Base-by-base conservation (phyloP, 2,329 filamentous ascomycete genomes). In the Amauroascus niger region DNA sequence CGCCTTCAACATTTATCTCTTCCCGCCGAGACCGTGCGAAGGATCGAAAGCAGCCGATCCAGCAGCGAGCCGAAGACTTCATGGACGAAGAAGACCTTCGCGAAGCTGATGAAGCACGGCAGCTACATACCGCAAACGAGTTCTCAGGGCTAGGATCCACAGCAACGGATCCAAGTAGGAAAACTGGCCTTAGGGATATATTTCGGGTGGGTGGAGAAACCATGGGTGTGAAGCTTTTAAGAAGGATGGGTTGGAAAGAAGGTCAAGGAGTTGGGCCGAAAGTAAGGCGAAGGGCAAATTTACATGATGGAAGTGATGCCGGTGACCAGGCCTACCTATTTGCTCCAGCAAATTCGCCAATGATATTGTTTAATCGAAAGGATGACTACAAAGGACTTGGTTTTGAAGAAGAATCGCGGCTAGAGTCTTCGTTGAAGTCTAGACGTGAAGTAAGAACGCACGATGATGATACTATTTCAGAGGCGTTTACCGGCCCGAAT, bases 1-100 rank as follows among this genome's bases (percentile, higher is more conserved):
- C 88, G 0, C 93, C 93, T 1, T 83, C 88, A 20, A 86, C 87
- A 0, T 98, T 97, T 68, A 84, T 95, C 8, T 97, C 91, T 6
- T 96, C 90, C 49, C 86, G 93, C 22, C 74, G 80, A 37, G 88
- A 87, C 63, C 86, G 89, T 53, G 82, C 79, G 59, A 87, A 87
- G 65, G 80, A 86, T 73, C 76, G 75, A n/a, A 76, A 79, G 53
- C 50, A 59, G 58, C 61, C 71, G 1, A 60, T 61, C 18, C 70
- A 78, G 58, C 82, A 86, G 65, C 81, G 83, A 46, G 80, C 83
- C 0, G 89, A 97, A 68, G 90, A 97, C 65, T 97, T 90, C 62
- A 98, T 98, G 93, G 93, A 98, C 63, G 91, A 95, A 40, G 93
- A 98, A 67, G 93, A 98, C 69, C 75, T 95, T 32, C 87, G 86